Evolutionary conservation across 1,139 yeast genomes (phyloP), one percentile per base, ranked within the genome.

Genomic region (Suhomyces terraborum): DNA sequence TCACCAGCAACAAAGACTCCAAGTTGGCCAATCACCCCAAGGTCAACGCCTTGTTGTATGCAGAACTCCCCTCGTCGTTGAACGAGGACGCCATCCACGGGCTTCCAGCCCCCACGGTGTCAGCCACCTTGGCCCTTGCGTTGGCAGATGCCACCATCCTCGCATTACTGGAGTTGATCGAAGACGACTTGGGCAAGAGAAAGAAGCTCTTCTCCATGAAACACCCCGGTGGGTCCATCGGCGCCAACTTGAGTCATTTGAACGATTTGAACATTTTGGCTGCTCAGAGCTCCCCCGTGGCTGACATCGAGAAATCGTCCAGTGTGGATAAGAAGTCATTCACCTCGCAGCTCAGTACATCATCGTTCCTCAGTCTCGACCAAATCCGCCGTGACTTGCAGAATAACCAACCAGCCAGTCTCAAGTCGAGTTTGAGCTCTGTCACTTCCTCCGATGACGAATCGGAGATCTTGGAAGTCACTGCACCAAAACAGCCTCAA

Each of bases 151-250:
- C 95, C 0, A 77, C 85, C 16, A 77, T 86, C 24, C 74, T 88
- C 40, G 84, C 95, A 0, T 64, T 88, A 22, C 77, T 84, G 36
- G 94, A 88, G 55, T 60, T 82, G 59, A 73, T 83, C 38, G 82
- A 82, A 44, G 67, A 66, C 6, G 88, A 85, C 54, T 64, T 70
- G 28, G 59, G 66, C 29, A 68, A 73, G 46, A 68, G 95, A 37
- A 75, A 73, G 47, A 67, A 61, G 43, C 60, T 73, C 36, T 88
- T 88, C 60, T 81, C 85, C 7, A 74, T 74, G 47, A 77, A 84
- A 56, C 96, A 88, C 56, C 96, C 96, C 1, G 96, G 96, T 24
- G 96, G 96, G 19, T 86, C 94, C 2, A 88, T 88, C 53, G 96
- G 96, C 13, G 74, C 79, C 31, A 73, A 62, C 45, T 66, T 72